Conservation (phyloP, 331 rosid species). For the Dryas integrifolia region DNA sequence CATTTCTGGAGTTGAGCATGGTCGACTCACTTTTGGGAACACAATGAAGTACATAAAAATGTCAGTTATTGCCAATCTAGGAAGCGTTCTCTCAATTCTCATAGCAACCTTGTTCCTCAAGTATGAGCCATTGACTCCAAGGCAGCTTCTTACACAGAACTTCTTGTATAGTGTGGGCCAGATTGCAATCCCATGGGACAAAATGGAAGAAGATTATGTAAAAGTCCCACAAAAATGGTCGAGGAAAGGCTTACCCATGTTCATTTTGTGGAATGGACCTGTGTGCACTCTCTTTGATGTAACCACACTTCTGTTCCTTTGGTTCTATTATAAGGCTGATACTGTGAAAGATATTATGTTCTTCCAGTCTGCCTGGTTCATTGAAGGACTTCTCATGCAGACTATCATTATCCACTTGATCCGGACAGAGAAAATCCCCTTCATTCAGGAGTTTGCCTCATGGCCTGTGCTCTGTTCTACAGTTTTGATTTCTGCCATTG, state of each 20-base stretch:
- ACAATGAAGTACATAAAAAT: conserved; percentile 80
- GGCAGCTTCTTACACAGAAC: conserved; percentile 72
- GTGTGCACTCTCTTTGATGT: conserved; percentile 70
- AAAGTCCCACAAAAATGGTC: conserved; percentile 67
- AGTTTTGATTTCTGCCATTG: conserved; percentile 51
- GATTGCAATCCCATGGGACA: conserved; percentile 81
- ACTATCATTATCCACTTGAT: conserved; percentile 68
- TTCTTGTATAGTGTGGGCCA: conserved; percentile 76
- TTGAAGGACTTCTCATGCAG: conserved; percentile 79
- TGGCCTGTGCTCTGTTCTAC: conserved; percentile 79
- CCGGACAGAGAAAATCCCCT: conserved; percentile 73
- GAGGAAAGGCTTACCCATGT: conserved; percentile 52
- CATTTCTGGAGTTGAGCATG: conserved; percentile 79
- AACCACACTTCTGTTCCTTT: conserved; percentile 54
- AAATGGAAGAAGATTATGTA: conserved; percentile 59
- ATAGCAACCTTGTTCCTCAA: conserved; percentile 53
- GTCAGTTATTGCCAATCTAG: conserved; percentile 78
- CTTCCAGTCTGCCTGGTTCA: conserved; percentile 75
- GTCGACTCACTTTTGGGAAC: conserved; percentile 71
- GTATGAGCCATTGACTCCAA: conserved; percentile 61
- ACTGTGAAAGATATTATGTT: conserved; percentile 26
- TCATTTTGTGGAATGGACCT: conserved; percentile 76
- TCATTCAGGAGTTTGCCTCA: conserved; percentile 66
- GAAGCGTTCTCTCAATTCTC: conserved; percentile 65
- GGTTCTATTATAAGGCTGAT: conserved; percentile 41